phyloP scores from a whole-genome alignment of 192 early-diverging fungal genomes.

The Bifiguratus adelaidae region DNA sequence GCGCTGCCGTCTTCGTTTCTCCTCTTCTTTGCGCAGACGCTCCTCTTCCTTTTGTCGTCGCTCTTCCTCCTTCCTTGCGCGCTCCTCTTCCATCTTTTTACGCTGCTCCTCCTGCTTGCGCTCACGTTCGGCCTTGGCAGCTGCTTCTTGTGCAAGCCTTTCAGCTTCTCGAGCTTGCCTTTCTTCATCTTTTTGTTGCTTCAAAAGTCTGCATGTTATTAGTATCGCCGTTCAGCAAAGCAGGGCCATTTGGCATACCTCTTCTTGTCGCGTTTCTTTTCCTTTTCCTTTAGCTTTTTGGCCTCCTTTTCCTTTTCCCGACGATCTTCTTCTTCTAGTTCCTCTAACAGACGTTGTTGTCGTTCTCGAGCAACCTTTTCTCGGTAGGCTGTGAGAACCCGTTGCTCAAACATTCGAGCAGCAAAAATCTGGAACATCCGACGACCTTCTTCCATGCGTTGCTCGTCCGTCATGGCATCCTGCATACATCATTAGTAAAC shows the following conservation, averaged over 20 bases:
- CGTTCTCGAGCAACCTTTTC: conserved; percentile 90
- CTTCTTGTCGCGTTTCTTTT: conserved; percentile 67
- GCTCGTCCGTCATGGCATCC: conserved; percentile 72
- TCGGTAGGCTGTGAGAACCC: conserved; percentile 85
- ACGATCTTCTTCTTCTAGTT: conserved; percentile 81
- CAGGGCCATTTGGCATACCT: conserved; percentile 27
- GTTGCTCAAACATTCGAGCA: conserved; percentile 95
- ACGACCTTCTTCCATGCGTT: conserved; percentile 85
- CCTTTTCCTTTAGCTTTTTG: conserved; percentile 50
- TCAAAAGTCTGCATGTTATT: conserved; percentile 33
- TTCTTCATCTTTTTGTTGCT: conserved; percentile 66
- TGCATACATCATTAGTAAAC: conserved; percentile 11
- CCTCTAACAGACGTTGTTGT: conserved; percentile 76
- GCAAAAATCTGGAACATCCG: conserved; percentile 95
- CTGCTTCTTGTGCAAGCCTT: conserved; percentile 44
- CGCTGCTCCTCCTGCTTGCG: conserved; percentile 47
- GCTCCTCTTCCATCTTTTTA: conserved; percentile 28
- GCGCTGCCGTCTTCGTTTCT: conserved; percentile 30
- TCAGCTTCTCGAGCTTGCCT: conserved; percentile 43
- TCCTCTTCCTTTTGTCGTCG: conserved; percentile 30
- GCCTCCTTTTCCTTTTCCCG: conserved; percentile 41
- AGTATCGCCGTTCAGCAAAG: not conserved
- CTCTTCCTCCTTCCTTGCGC: conserved; percentile 24
- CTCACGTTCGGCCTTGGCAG: conserved; percentile 40
- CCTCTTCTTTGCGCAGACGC: conserved; percentile 48